A percentile compares a stretch with the other conserved stretches of the same genome.
These are phyloP conservation scores for Pelagomonas calceolata DNA, from an alignment of 108 stramenopile genomes.

Conservation along the genomic window DNA sequence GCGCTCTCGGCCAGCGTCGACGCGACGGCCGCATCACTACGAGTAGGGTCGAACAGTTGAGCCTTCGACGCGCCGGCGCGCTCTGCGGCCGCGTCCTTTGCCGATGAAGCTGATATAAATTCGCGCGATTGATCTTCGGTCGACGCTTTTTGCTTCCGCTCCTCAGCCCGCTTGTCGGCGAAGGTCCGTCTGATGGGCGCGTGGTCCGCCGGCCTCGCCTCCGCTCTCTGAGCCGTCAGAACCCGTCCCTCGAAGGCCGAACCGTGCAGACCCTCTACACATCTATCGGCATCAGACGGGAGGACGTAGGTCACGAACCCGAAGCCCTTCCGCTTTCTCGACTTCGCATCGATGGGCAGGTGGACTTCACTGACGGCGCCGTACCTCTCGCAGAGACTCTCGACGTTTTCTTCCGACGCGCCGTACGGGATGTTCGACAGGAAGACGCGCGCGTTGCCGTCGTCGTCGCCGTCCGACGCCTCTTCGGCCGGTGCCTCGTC, in stretches of 20 bases:
- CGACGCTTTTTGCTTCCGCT: background rate
- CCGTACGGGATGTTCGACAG: conserved; percentile 84
- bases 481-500: too few relatives aligned
- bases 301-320: conserved; percentile 66
- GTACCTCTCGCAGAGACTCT: conserved; percentile 55
- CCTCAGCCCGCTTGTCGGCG: background rate
- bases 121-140: too few relatives aligned
- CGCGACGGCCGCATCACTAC: conserved; percentile 39
- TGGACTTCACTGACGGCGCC: conserved; percentile 69
- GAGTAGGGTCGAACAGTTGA: conserved; percentile 32
- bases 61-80: background rate
- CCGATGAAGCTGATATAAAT: background rate
- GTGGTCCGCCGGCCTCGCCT: background rate
- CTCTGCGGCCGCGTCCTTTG: background rate
- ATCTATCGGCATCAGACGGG: conserved; percentile 21
- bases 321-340: conserved; percentile 61
- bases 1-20: conserved; percentile 89
- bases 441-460: conserved; percentile 50
- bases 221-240: conserved; percentile 23
- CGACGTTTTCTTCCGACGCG: conserved; percentile 80
- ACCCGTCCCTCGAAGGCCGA: conserved; percentile 31
- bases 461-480: conserved; percentile 7
- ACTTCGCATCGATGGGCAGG: conserved; percentile 80
- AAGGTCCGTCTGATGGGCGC: conserved; percentile 4
- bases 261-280: conserved; percentile 24